Percentiles rank a stretch among this genome's conserved stretches.
These are phyloP conservation scores for Avena eriantha DNA, from an alignment of 176 grass and related monocot species.

Conservation along the genomic window DNA sequence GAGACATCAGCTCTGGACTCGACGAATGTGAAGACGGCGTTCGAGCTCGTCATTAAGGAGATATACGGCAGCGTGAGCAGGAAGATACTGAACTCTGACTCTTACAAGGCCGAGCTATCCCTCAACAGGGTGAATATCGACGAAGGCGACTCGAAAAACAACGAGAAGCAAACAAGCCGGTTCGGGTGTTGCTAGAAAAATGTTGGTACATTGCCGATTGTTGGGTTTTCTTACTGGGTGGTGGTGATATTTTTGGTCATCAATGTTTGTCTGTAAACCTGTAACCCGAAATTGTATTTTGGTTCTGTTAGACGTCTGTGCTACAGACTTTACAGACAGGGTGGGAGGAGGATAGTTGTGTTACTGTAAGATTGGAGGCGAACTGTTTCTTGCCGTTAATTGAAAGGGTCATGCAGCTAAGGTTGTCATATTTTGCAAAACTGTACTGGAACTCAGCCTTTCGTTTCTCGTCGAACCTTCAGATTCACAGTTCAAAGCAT, in stretches of 20 bases:
- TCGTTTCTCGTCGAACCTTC: too few relatives aligned
- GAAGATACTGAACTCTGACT: conserved; percentile 78
- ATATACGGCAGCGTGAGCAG: conserved; percentile 86
- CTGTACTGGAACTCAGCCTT: background rate
- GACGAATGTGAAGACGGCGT: conserved; percentile 77
- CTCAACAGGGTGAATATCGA: conserved; percentile 83
- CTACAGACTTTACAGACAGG: conserved; percentile 24
- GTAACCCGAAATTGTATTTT: conserved; percentile 30
- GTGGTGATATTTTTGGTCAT: conserved; percentile 15
- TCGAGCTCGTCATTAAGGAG: conserved; percentile 82
- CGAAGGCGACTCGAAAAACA: conserved; percentile 46
- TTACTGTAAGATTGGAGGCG: conserved; percentile 9
- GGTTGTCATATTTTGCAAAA: background rate
- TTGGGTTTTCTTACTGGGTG: conserved; percentile 33
- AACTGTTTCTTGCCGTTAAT: conserved; percentile 12
- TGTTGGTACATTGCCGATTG: conserved; percentile 40
- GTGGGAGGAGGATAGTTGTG: conserved; percentile 36
- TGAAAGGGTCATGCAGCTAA: background rate
- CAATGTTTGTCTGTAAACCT: conserved; percentile 49
- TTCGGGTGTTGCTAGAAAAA: conserved; percentile 65
- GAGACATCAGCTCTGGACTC: conserved; percentile 87
- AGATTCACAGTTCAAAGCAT: too few relatives aligned
- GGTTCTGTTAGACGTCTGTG: conserved; percentile 33
- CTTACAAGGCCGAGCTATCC: conserved; percentile 79
- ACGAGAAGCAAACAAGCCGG: conserved; percentile 64